Base-by-base conservation (phyloP, 1,284 basidiomycete species). In the Takashimella tepidaria region DNA sequence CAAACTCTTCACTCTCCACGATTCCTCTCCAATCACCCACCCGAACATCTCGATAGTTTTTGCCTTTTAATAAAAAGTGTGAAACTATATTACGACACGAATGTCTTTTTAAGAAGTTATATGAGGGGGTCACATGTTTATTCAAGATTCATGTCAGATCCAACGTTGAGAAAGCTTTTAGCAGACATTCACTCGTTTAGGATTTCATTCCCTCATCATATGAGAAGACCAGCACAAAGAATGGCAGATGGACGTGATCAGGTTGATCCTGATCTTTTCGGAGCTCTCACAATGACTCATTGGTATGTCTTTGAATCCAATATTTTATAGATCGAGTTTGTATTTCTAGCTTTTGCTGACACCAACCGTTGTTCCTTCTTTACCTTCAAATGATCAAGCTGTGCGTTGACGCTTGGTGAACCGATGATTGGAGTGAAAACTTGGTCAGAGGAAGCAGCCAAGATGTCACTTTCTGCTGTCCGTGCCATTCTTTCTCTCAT, bases 61-160 rank as follows among this genome's bases (percentile, higher is more conserved):
- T 4, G 86, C 82, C 55, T 91, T 83, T 22, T 73, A 62, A 63
- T 90, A 83, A 68, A 73, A 57, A 2, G 83, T 80, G 52, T 86
- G 82, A 51, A 77, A 69, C 24, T 81, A 78, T 48, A 88, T 86
- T 56, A 60, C 3, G 65, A 68, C 13, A 61, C 68, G 6, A 59
- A 57, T 22, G 47, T 48, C 3, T 74, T 70, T 45, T 66, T 69
- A 54, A 57, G 70, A 8, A 41, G 41, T 19, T 74, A 74, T 49
- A 55, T 59, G 19, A 62, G 67, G 1, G 66, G 65, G 6, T 40
- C 48, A 2, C 69, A 70, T 49, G 54, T 54, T 3, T 55, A 64
- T 27, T 26, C 54, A 64, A 58, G 58, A 21, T 70, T 67, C 50
- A 49, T 69, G 5, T 42, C 54, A 4, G 62, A 72, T 47, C 64